These are phyloP conservation scores for Vitis cinerea DNA, from an alignment of 164 flowering plant genomes.

Conservation along the genomic window DNA sequence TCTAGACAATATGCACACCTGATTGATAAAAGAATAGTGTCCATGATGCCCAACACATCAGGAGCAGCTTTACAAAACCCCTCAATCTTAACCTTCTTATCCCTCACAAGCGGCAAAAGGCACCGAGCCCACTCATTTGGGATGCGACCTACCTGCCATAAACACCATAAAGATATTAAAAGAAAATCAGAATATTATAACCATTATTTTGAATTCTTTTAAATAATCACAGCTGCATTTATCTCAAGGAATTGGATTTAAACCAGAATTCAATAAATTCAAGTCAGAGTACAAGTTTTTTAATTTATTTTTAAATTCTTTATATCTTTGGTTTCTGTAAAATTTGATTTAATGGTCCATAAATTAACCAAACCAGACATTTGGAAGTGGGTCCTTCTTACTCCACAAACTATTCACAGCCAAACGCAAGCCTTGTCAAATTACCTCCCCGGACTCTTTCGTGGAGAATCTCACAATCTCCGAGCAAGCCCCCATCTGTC, in stretches of 20 bases:
- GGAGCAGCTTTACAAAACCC: constrained; percentile 77
- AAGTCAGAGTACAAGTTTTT: no score
- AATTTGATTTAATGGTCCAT: no score
- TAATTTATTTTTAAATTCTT: no score
- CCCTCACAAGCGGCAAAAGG: constrained; percentile 81
- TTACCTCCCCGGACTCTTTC: constrained; percentile 76
- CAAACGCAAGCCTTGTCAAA: not conserved
- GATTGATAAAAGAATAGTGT: constrained; percentile 61
- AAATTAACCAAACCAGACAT: not conserved
- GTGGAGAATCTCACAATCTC: constrained; percentile 94
- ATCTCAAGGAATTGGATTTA: no score
- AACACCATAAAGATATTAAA: not conserved
- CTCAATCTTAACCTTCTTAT: constrained; percentile 65
- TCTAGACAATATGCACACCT: constrained; percentile 46
- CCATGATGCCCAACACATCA: constrained; percentile 74
- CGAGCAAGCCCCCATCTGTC: constrained; percentile 49
- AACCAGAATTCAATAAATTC: no score
- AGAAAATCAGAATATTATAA: not conserved
- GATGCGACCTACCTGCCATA: constrained; percentile 85
- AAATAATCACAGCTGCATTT: no score
- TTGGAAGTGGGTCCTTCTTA: not conserved
- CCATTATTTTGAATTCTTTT: no score
- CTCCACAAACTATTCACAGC: no score
- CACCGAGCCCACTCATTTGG: constrained; percentile 98
- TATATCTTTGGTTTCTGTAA: no score